A percentile compares a stretch with the other conserved stretches of the same genome.
These are phyloP conservation scores for Boletellus emodensis DNA, from an alignment of 768 basidiomycete genomes.

Conservation along the genomic window DNA sequence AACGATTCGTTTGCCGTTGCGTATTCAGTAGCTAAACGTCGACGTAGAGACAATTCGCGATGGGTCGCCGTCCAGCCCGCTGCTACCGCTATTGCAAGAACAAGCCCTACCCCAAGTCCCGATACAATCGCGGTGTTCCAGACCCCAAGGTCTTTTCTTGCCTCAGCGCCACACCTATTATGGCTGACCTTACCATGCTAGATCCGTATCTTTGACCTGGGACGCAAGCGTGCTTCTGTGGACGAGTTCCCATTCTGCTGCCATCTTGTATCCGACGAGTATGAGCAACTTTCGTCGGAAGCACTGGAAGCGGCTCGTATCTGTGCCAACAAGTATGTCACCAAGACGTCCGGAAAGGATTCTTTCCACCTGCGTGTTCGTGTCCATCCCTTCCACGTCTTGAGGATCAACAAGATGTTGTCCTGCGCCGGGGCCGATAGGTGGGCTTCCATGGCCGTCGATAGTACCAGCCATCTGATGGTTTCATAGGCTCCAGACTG, in stretches of 20 bases:
- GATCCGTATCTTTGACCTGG: slow-evolving; percentile 97
- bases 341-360: slow-evolving; percentile 97
- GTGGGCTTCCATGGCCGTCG: slow-evolving; percentile 31
- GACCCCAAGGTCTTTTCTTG: slow-evolving; percentile 70
- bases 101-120: slow-evolving; percentile 95
- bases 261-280: slow-evolving; percentile 96
- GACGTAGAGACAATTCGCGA: slow-evolving; percentile 30
- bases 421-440: slow-evolving; percentile 98
- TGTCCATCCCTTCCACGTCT: slow-evolving; percentile 96
- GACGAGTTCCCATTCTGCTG: slow-evolving; percentile 98
- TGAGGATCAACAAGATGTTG: slow-evolving; percentile 99
- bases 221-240: slow-evolving; percentile 92
- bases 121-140: slow-evolving; percentile 98
- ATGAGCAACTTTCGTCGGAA: slow-evolving; percentile 93
- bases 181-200: slow-evolving; percentile 26
- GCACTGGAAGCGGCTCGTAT: slow-evolving; percentile 98
- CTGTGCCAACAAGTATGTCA: slow-evolving; percentile 99
- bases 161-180: background rate
- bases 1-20: background rate
- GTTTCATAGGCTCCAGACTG: slow-evolving; percentile 71
- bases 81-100: slow-evolving; percentile 99
- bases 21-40: slow-evolving; percentile 5
- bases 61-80: slow-evolving; percentile 97
- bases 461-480: background rate
- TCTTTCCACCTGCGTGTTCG: slow-evolving; percentile 98